A percentile compares a stretch with the other conserved stretches of the same genome.
Evolutionary conservation across 179 eudicot genomes (phyloP).

Genomic region (Heliamphora ciliata): DNA sequence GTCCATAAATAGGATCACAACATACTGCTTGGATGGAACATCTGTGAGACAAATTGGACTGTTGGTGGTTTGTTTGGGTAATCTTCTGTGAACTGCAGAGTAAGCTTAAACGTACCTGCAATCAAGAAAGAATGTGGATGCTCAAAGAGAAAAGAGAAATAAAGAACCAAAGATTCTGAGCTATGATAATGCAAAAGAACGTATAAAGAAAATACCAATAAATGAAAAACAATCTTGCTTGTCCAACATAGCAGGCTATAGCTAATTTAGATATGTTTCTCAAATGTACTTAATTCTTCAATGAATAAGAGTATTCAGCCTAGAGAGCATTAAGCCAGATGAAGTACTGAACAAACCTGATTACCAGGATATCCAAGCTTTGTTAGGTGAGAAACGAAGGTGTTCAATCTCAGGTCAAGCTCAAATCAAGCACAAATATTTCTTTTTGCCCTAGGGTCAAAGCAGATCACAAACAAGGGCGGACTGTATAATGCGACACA

Average conservation of each 20-base stretch:
- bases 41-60: slow-evolving; percentile 37
- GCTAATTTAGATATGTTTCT: background rate
- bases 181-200: background rate
- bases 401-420: background rate
- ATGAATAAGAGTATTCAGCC: background rate
- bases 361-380: background rate
- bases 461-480: background rate
- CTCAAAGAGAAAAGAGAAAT: background rate
- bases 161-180: background rate
- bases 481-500: background rate
- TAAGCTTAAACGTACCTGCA: slow-evolving; percentile 38
- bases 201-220: background rate
- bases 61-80: slow-evolving; percentile 43
- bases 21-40: slow-evolving; percentile 45
- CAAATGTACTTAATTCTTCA: background rate
- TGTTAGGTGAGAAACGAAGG: background rate
- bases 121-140: background rate
- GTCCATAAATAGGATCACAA: background rate
- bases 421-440: background rate
- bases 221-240: background rate
- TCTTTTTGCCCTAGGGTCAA: background rate
- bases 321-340: background rate
- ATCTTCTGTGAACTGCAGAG: slow-evolving; percentile 36
- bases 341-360: background rate
- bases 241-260: slow-evolving; percentile 2